Evolutionary conservation across 2,329 filamentous ascomycete genomes (phyloP), one percentile per base, ranked within the genome.

Genomic region (Coniochaeta sp.): DNA sequence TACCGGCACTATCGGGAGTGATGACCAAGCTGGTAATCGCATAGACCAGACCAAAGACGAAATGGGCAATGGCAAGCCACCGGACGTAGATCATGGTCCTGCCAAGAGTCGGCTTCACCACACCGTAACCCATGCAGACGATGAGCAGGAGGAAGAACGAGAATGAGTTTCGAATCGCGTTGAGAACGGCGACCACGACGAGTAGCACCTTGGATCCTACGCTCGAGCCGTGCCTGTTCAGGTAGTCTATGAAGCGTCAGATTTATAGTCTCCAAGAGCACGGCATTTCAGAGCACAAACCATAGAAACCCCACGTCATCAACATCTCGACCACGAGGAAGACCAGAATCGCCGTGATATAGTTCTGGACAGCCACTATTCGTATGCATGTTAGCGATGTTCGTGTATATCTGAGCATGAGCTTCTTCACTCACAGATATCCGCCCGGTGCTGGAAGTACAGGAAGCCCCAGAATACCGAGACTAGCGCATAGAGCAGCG

Each of bases 81-180:
- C 95, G 90, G 50, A 97, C 93, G 68, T 90, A 93, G 65, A 93
- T 86, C 95, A 99, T 99, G 14, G 92, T 93, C 69, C 89, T 90
- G 61, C 95, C 95, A 4, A 99, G 83, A 2, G 89, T 91, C 2
- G 89, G 90, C 77, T 98, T 98, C 65, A 99, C 96, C 26, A 99
- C 96, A 67, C 95, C 95, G 69, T 99, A 99, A 34, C 95, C 95
- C 95, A 99, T 99, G 74, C 95, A 99, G 34, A 99, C 95, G 66
- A 99, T 98, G 58, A 99, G 86, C 9, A 99, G 83, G 57, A 99
- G 80, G 80, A 99, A 99, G 80, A 99, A 99, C 0, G 93, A 97
- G 73, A 99, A 98, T 0, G 93, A 97, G 75, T 98, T 99, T 64
- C 95, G 85, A 60, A 88, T 93, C 5, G 95, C 95, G 71, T 96